phyloP scores from a whole-genome alignment of 805 yeast genomes.

The Saccharomycodes ludwigii region DNA sequence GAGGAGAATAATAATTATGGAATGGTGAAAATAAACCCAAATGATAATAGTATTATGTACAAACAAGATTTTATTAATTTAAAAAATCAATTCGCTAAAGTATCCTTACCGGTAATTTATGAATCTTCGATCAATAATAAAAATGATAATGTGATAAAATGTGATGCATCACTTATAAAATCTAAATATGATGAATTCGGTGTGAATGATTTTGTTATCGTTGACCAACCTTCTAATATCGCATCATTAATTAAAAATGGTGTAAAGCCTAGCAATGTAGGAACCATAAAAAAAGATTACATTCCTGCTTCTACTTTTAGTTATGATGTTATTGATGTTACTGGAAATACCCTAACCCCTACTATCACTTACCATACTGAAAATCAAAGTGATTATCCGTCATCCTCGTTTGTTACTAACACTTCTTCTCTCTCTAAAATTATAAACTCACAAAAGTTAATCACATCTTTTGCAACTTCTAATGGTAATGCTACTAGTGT shows the following conservation, averaged over 20 bases:
- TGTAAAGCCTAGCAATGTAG: slow-evolving; percentile 32
- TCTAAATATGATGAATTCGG: slow-evolving; percentile 30
- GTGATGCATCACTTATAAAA: slow-evolving; percentile 29
- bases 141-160: slow-evolving; percentile 22
- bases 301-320: slow-evolving; percentile 26
- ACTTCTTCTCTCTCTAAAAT: slow-evolving; percentile 11
- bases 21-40: slow-evolving; percentile 39
- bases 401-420: slow-evolving; percentile 10
- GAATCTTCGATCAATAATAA: slow-evolving; percentile 23
- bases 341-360: slow-evolving; percentile 25
- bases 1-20: slow-evolving; percentile 73
- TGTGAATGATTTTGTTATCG: slow-evolving; percentile 33
- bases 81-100: slow-evolving; percentile 27
- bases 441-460: too few relatives aligned
- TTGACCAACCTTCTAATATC: slow-evolving; percentile 34
- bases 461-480: too few relatives aligned
- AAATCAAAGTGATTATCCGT: slow-evolving; percentile 26
- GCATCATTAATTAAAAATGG: slow-evolving; percentile 35
- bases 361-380: slow-evolving; percentile 26
- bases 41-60: slow-evolving; percentile 29
- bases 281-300: slow-evolving; percentile 30
- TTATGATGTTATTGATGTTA: slow-evolving; percentile 27
- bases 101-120: slow-evolving; percentile 26
- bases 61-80: slow-evolving; percentile 41
- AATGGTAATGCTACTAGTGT: too few relatives aligned